Conservation (phyloP, 2,329 filamentous ascomycete species). For the Podosphaera fusca region DNA sequence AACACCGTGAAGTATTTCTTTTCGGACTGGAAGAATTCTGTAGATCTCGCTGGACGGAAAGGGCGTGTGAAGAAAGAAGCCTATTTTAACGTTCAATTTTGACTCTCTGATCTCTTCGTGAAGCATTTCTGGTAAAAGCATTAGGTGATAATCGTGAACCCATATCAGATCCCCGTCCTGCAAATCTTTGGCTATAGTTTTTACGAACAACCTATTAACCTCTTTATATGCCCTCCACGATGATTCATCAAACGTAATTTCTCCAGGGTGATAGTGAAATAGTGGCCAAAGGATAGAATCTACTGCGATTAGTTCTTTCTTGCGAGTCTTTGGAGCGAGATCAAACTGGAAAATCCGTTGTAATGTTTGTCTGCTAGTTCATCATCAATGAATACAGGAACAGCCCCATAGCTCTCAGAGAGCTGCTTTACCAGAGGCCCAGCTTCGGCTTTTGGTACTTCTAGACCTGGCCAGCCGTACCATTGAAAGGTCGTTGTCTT, state of each 20-base stretch:
- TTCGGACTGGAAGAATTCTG: conserved; percentile 77
- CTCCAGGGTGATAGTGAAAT: conserved; percentile 95
- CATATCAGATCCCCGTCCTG: conserved; percentile 87
- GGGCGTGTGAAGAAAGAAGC: conserved; percentile 93
- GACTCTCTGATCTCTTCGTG: conserved; percentile 62
- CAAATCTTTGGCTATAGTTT: conserved; percentile 66
- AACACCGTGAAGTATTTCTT: conserved; percentile 67
- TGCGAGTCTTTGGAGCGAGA: not conserved
- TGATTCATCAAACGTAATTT: conserved; percentile 92
- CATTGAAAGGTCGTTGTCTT: conserved; percentile 91
- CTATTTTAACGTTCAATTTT: conserved; percentile 87
- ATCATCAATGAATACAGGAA: conserved; percentile 82
- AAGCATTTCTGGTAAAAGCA: conserved; percentile 89
- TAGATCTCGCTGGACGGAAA: conserved; percentile 97
- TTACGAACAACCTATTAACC: conserved; percentile 79
- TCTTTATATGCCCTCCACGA: conserved; percentile 85
- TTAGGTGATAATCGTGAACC: conserved; percentile 97
- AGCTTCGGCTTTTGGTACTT: conserved; percentile 70
- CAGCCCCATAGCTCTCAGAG: conserved; percentile 68
- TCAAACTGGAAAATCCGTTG: conserved; percentile 87
- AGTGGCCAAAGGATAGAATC: conserved; percentile 96
- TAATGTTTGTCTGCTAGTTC: conserved; percentile 89
- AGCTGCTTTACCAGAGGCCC: conserved; percentile 51
- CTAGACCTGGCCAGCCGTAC: conserved; percentile 94
- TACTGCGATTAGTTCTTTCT: conserved; percentile 17